Evolutionary conservation across 345 rosid species (phyloP).

Genomic region (Citrus glauca): DNA sequence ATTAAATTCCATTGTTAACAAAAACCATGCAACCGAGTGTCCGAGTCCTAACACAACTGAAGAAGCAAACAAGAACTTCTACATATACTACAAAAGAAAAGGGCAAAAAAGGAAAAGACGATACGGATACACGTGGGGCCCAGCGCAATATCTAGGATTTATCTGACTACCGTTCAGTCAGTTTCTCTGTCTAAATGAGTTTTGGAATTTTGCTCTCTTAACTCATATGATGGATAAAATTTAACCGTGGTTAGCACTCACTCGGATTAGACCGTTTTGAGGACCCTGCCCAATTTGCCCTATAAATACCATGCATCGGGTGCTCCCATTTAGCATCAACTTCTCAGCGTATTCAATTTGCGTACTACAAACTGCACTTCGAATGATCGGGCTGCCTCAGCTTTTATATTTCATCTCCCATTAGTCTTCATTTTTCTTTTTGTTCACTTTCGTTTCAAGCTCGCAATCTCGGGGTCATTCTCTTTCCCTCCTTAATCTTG

Average conservation of each 20-base stretch:
- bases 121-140: background rate
- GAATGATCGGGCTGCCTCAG: background rate
- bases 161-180: background rate
- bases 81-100: too few species aligned
- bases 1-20: too few species aligned
- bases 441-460: background rate
- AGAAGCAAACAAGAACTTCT: background rate
- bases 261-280: constrained; percentile 16
- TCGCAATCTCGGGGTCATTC: constrained; percentile 13
- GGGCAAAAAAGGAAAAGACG: too few species aligned
- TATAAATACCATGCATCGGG: constrained; percentile 6
- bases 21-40: background rate
- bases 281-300: background rate
- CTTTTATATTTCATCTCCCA: background rate
- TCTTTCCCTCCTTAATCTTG: background rate
- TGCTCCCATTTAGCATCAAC: background rate
- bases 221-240: constrained; percentile 18
- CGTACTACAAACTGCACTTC: background rate
- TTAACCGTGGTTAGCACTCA: constrained; percentile 17
- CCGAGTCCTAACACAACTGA: background rate
- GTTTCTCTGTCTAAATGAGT: background rate
- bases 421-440: background rate
- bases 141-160: background rate
- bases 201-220: background rate
- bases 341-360: background rate